Conservation (phyloP, 805 yeast genomes). For the Zygosaccharomyces pseudorouxii region DNA sequence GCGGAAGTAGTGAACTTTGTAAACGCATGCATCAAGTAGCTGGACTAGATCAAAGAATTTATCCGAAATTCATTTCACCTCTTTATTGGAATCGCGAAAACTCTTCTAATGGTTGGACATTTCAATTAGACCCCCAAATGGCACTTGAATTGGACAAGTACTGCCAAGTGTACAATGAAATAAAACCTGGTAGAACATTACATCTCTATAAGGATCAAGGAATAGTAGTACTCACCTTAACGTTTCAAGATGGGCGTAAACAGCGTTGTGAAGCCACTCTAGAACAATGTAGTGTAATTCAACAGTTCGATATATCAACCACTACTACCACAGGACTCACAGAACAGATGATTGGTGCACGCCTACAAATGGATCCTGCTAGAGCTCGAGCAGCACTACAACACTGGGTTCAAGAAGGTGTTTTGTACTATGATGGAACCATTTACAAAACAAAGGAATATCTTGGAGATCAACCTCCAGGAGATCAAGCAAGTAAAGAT, state of each 20-base stretch:
- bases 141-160: conserved; percentile 42
- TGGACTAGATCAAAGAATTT: conserved; percentile 34
- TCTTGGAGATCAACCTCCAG: background rate
- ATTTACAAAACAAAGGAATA: conserved; percentile 5
- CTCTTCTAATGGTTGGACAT: conserved; percentile 38
- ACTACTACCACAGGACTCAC: conserved; percentile 22
- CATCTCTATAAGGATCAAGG: conserved; percentile 58
- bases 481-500: background rate
- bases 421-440: conserved; percentile 41
- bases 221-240: conserved; percentile 54
- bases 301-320: conserved; percentile 38
- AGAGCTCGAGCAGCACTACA: conserved; percentile 39
- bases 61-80: conserved; percentile 65
- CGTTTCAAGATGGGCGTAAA: conserved; percentile 42
- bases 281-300: conserved; percentile 62
- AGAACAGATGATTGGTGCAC: conserved; percentile 32
- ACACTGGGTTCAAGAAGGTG: conserved; percentile 63
- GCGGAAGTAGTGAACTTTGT: conserved; percentile 50
- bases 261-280: conserved; percentile 52
- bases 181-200: conserved; percentile 56
- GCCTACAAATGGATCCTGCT: conserved; percentile 42
- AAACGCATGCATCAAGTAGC: conserved; percentile 32
- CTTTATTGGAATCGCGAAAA: conserved; percentile 66
- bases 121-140: conserved; percentile 47
- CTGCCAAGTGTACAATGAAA: conserved; percentile 38